phyloP scores from a whole-genome alignment of 2,329 filamentous ascomycete species.

The Hymenoscyphus fructigenus region DNA sequence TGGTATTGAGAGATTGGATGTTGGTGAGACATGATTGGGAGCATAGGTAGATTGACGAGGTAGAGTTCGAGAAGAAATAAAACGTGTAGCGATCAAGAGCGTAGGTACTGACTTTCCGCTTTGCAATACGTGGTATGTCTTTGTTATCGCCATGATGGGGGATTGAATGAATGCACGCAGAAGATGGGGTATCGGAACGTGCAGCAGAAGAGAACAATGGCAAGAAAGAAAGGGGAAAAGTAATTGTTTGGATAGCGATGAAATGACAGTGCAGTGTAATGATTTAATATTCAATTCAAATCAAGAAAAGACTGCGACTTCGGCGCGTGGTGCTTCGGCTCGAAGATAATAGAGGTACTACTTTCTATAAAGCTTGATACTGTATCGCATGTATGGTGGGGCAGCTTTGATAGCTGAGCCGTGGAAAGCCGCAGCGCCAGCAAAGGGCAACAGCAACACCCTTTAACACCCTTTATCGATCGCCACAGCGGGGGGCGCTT shows the following conservation, averaged over 20 bases:
- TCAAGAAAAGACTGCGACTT: background rate
- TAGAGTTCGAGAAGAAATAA: slow-evolving; percentile 28
- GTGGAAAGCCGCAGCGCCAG: background rate
- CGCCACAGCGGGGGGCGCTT: slow-evolving; percentile 6
- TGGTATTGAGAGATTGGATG: slow-evolving; percentile 17
- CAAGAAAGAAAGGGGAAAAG: background rate
- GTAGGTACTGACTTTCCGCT: slow-evolving; percentile 13
- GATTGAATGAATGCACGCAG: background rate
- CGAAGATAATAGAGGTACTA: background rate
- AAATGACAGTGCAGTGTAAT: background rate
- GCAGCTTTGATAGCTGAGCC: slow-evolving; percentile 3
- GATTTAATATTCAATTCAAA: background rate
- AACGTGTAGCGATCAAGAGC: slow-evolving; percentile 13
- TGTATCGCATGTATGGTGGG: background rate
- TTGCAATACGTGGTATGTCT: slow-evolving; percentile 18
- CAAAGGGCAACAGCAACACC: background rate
- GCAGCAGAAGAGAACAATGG: background rate
- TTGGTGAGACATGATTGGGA: slow-evolving; percentile 18
- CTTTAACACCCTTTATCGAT: background rate
- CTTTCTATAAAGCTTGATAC: background rate
- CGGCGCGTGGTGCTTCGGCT: background rate
- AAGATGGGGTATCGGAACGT: background rate
- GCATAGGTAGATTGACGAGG: slow-evolving; percentile 27
- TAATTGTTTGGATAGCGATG: too few relatives aligned
- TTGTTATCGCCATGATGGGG: slow-evolving; percentile 26